Evolutionary conservation across 2,329 filamentous ascomycete species (phyloP).

Genomic region (Cercospora janseana): DNA sequence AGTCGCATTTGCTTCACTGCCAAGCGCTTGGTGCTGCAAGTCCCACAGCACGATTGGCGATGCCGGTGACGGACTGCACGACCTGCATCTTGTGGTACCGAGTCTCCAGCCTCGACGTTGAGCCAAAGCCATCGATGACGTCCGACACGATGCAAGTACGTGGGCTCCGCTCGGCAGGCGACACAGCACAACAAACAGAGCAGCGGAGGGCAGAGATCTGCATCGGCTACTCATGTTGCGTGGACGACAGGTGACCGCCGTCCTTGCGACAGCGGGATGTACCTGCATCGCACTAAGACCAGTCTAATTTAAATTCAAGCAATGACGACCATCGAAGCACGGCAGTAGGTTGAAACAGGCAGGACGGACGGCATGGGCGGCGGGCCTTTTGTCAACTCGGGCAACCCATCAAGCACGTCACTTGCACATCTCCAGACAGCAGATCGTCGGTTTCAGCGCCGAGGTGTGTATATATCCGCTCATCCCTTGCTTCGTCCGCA

Average conservation of each 20-base stretch:
- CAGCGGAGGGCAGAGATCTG: too few species aligned
- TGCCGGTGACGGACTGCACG: neutral
- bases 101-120: too few species aligned
- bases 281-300: slow-evolving; percentile 11
- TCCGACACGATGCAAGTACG: too few species aligned
- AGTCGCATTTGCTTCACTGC: slow-evolving; percentile 9
- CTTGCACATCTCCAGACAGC: neutral
- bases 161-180: too few species aligned
- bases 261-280: too few species aligned
- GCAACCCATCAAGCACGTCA: slow-evolving; percentile 5
- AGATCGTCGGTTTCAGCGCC: neutral
- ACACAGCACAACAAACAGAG: too few species aligned
- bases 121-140: too few species aligned
- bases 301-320: slow-evolving; percentile 4
- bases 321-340: slow-evolving; percentile 7
- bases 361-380: neutral
- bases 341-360: slow-evolving; percentile 1
- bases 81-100: neutral
- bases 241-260: too few species aligned
- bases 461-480: neutral
- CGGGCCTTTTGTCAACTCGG: slow-evolving; percentile 1
- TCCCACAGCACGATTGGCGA: neutral
- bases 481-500: slow-evolving; percentile 5
- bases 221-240: too few species aligned
- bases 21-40: neutral